Percentiles rank a stretch among this genome's conserved stretches.
phyloP scores from a whole-genome alignment of 768 basidiomycete genomes.

The Boletus barrowsii region DNA sequence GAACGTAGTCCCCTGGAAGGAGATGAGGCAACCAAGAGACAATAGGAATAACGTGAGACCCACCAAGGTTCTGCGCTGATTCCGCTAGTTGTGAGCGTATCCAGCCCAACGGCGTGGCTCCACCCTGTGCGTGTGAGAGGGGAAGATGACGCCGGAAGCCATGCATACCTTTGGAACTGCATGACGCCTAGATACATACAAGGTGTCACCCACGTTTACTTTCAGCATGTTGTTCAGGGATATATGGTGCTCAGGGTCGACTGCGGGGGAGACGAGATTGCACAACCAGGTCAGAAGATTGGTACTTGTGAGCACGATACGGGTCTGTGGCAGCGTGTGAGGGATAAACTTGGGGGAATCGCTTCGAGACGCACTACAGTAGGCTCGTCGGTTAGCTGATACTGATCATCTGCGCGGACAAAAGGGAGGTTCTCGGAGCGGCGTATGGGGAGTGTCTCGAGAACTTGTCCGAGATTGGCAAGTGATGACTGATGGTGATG shows the following conservation, averaged over 20 bases:
- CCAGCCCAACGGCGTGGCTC: constrained; percentile 78
- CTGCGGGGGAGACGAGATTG: constrained; percentile 24
- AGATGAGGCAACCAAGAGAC: constrained; percentile 6
- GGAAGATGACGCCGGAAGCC: constrained; percentile 1
- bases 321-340: constrained; percentile 39
- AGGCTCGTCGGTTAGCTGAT: constrained; percentile 18
- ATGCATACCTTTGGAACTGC: constrained; percentile 49
- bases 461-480: constrained; percentile 23
- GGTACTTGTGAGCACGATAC: constrained; percentile 44
- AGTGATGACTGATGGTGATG: constrained; percentile 23
- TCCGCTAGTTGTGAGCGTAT: constrained; percentile 65
- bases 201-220: constrained; percentile 48
- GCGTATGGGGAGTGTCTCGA: constrained; percentile 36
- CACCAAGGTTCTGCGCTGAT: constrained; percentile 62
- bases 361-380: constrained; percentile 22
- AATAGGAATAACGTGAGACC: constrained; percentile 17
- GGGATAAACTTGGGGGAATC: background rate
- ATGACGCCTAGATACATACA: constrained; percentile 57
- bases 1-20: constrained; percentile 51
- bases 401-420: constrained; percentile 26
- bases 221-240: constrained; percentile 41
- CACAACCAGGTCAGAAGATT: constrained; percentile 49
- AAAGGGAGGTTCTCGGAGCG: constrained; percentile 23
- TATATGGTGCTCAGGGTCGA: constrained; percentile 26
- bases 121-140: constrained; percentile 56